Evolutionary conservation across 805 yeast genomes (phyloP).

Genomic region (Yarrowia sp.): DNA sequence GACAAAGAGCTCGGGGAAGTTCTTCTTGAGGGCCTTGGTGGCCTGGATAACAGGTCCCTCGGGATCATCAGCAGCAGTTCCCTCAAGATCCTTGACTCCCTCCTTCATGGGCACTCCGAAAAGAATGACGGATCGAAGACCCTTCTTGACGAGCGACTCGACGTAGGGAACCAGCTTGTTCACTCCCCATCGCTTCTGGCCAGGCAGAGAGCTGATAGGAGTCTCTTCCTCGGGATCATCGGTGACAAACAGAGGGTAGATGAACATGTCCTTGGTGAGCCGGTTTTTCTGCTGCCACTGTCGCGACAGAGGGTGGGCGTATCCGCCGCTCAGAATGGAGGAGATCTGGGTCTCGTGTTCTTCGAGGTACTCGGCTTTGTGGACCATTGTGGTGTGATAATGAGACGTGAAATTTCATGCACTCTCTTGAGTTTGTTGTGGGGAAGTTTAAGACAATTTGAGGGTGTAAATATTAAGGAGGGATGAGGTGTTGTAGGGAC

Average conservation of each 20-base stretch:
- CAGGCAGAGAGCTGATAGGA: conserved; percentile 73
- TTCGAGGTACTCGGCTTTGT: conserved; percentile 67
- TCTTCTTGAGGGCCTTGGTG: conserved; percentile 56
- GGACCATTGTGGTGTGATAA: conserved; percentile 21
- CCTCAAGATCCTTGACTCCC: conserved; percentile 73
- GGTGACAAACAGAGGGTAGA: conserved; percentile 84
- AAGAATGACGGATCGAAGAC: conserved; percentile 77
- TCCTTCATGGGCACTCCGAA: conserved; percentile 86
- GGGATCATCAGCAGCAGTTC: conserved; percentile 93
- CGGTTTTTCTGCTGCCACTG: conserved; percentile 89
- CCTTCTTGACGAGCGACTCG: conserved; percentile 65
- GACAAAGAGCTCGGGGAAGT: conserved; percentile 79
- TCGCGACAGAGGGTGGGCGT: conserved; percentile 82
- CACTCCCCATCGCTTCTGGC: conserved; percentile 82
- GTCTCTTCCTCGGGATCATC: conserved; percentile 79
- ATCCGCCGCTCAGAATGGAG: conserved; percentile 88
- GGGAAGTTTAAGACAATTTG: background rate
- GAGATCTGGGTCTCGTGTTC: conserved; percentile 58
- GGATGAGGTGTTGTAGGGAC: no score
- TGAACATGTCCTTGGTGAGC: conserved; percentile 81
- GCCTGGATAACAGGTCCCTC: conserved; percentile 89
- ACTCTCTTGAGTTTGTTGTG: background rate
- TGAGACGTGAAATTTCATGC: conserved; percentile 17
- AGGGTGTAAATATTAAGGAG: no score
- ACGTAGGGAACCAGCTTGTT: conserved; percentile 75